phyloP scores from a whole-genome alignment of 2,329 filamentous ascomycete species.

The Colletotrichum neosansevieriae region DNA sequence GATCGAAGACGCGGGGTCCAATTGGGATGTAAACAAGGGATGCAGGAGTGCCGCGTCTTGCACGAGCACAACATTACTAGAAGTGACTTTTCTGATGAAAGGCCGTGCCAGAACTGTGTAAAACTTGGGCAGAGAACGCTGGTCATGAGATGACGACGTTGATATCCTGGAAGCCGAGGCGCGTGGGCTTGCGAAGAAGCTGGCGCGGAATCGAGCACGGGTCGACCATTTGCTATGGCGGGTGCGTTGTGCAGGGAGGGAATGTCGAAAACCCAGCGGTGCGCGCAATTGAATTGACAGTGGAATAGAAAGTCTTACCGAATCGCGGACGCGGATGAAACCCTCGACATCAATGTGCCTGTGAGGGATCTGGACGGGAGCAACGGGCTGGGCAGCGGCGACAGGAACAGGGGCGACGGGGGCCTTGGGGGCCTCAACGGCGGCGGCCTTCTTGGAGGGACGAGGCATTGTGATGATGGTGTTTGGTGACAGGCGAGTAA shows the following conservation, averaged over 20 bases:
- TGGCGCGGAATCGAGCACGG: not conserved
- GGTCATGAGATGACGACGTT: not conserved
- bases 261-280: not conserved
- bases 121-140: not conserved
- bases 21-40: slow-evolving; percentile 24
- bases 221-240: not conserved
- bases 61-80: not conserved
- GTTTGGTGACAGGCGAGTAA: slow-evolving; percentile 36
- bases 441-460: slow-evolving; percentile 57
- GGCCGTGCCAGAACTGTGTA: not conserved
- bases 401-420: slow-evolving; percentile 49
- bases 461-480: slow-evolving; percentile 56
- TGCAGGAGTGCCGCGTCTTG: not conserved
- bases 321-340: slow-evolving; percentile 84
- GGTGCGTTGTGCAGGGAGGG: not conserved
- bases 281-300: not conserved
- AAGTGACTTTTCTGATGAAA: not conserved
- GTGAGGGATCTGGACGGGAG: slow-evolving; percentile 43
- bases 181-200: slow-evolving; percentile 22
- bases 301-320: slow-evolving; percentile 68
- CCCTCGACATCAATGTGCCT: slow-evolving; percentile 75
- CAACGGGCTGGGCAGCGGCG: slow-evolving; percentile 49
- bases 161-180: slow-evolving; percentile 15
- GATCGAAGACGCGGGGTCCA: slow-evolving; percentile 42
- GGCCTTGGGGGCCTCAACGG: slow-evolving; percentile 53